Evolutionary conservation across 228 moss, liverwort and hornwort species (phyloP), one percentile per base, ranked within the genome.

Genomic region (Sphagnum fallax): DNA sequence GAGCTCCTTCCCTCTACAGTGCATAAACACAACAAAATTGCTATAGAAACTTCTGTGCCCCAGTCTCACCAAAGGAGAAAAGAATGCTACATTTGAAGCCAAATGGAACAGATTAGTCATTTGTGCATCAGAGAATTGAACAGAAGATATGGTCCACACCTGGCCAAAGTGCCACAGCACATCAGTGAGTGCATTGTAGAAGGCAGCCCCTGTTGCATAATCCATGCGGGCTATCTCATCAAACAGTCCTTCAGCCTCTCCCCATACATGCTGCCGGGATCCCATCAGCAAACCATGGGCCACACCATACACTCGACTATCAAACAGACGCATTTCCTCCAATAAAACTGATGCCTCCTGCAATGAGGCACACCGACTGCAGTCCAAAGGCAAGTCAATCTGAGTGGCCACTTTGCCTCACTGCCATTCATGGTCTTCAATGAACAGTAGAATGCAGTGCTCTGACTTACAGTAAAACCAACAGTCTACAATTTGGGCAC

Each of bases 121-220:
- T 32, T 32, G 32, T 32, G 32, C 32, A 32, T 32, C 32, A 32
- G 32, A 32, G 32, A 32, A 32, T 32, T 32, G 32, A 32, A 32
- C 55, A 55, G 53, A 53, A 48, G 50, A 59, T 64, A 5, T 32
- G 5, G 5, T n/a, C 10, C 70, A 18, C 52, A 94, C 94, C 95
- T 95, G 93, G 62, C 96, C 96, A 65, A 97, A 97, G 74, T 97
- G 93, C 96, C 96, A 97, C 16, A 97, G 71, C 48, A 97, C 96
- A 71, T 97, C 96, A 52, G 93, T 97, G 5, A 97, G 77, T 11
- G 96, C 96, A 60, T 97, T 97, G 75, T 97, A 97, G 61, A 97
- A 97, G 16, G 96, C 96, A 48, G 91, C 96, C 32, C 89, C 96
- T 48, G 96, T 97, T 6, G 93, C 91, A 48, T 91, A 93, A 75